Base-by-base conservation (phyloP, 352 stramenopile genomes). In the Phytophthora constricta region DNA sequence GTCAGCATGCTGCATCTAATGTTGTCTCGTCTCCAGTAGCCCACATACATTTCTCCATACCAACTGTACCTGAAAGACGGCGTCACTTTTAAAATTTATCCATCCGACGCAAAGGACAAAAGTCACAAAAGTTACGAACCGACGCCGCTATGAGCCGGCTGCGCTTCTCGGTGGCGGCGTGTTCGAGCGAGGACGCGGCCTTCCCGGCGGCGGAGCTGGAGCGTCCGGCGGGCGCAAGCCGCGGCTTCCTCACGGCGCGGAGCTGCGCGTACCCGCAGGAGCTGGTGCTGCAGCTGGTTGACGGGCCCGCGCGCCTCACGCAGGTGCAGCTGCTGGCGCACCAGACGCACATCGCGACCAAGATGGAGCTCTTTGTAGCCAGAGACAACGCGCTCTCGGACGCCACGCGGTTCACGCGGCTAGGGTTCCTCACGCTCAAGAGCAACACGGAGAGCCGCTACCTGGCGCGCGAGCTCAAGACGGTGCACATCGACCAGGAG, bases 191-290 rank as follows among this genome's bases (percentile, higher is more conserved):
- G 63, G 91, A 98, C 64, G 59, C 85, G 46, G 80, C 84, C 41
- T 97, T 93, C 56, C 90, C 90, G 17, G 90, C 87, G 23, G 63
- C 73, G 1, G 83, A 97, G 52, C 73, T 98, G n/a, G 95, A 98
- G 56, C 71, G 89, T 39, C 90, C 97, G 58, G 76, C 69, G 16
- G 65, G 71, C 39, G 76, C 46, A 45, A 89, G 74, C 47, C 82
- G 79, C 49, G 85, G 87, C 22, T 95, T 82, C 67, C 78, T 95
- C 72, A 97, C 92, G 31, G 84, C 91, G 27, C 88, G 89, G 45
- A 97, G 97, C 69, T 97, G 91, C 73, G 80, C 94, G 59, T 98
- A 97, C 62, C 94, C 94, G n/a, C 91, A 98, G 62, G 94, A 98
- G 71, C 62, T 98, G 19, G 86, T 96, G 23, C 76, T 98, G 31